A percentile compares a stretch with the other conserved stretches of the same genome.
These are phyloP conservation scores for Boletus subparvulus DNA, from an alignment of 768 basidiomycete species.

Conservation along the genomic window DNA sequence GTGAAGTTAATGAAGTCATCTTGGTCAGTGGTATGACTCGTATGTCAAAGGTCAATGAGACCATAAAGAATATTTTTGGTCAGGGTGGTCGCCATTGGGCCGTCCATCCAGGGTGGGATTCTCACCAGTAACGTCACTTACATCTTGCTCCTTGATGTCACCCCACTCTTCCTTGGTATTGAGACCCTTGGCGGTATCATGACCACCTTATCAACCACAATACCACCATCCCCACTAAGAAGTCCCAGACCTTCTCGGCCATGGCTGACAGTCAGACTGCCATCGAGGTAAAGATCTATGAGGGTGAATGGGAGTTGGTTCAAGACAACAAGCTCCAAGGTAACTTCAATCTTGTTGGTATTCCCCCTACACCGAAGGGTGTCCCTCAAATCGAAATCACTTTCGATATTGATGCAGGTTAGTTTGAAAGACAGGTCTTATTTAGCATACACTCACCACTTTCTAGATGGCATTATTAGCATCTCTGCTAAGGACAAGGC, in stretches of 20 bases:
- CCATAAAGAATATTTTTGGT: too few species aligned
- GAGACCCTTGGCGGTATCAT: slow-evolving; percentile 99
- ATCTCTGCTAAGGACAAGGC: slow-evolving; percentile 96
- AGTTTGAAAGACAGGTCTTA: slow-evolving; percentile 11
- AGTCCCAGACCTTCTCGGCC: slow-evolving; percentile 98
- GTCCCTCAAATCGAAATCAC: slow-evolving; percentile 80
- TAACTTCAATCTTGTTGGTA: slow-evolving; percentile 98
- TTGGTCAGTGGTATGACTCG: too few species aligned
- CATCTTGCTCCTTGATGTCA: too few species aligned
- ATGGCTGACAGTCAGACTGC: slow-evolving; percentile 96
- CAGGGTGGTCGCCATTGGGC: too few species aligned
- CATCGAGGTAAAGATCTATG: slow-evolving; percentile 99
- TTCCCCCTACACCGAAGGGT: slow-evolving; percentile 80
- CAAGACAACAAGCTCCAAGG: slow-evolving; percentile 98
- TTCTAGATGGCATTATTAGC: slow-evolving; percentile 88
- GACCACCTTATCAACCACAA: slow-evolving; percentile 97
- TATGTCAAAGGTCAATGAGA: too few species aligned
- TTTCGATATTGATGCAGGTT: slow-evolving; percentile 95
- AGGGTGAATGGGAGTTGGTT: slow-evolving; percentile 98
- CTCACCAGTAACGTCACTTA: too few species aligned
- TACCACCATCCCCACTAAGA: slow-evolving; percentile 99
- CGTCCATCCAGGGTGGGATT: too few species aligned
- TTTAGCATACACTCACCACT: neutral
- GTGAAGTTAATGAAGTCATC: too few species aligned
- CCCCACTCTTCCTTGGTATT: slow-evolving; percentile 87